These are phyloP conservation scores for Acanthamoeba lenticulata DNA, from an alignment of 208 protist species.

Conservation along the genomic window DNA sequence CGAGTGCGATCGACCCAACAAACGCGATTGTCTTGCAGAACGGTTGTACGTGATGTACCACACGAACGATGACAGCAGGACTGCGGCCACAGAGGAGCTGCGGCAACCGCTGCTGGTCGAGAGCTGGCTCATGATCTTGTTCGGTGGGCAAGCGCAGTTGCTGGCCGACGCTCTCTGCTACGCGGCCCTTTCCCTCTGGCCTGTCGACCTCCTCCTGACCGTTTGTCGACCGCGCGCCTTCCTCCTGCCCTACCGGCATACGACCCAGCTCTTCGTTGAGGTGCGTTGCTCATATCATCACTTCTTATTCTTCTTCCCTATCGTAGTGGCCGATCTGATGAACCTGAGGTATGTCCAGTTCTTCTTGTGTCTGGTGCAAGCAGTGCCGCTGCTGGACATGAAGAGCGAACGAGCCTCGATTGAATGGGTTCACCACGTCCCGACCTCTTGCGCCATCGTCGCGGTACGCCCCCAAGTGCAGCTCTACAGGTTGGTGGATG, in stretches of 20 bases:
- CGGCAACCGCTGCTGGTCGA: not conserved
- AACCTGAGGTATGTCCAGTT: not conserved
- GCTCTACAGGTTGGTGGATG: no score
- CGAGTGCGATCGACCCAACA: no score
- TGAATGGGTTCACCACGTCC: not conserved
- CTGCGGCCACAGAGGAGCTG: no score
- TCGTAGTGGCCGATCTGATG: not conserved
- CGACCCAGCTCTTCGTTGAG: not conserved
- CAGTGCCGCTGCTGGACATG: conserved; percentile 4
- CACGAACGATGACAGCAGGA: not conserved
- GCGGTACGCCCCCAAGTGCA: not conserved
- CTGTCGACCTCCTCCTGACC: not conserved
- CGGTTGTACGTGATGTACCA: not conserved
- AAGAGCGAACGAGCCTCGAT: not conserved
- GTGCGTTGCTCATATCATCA: not conserved
- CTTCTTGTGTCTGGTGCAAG: not conserved
- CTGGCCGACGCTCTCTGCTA: not conserved
- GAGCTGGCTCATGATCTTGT: not conserved
- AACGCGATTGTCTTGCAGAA: not conserved
- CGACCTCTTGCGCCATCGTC: not conserved
- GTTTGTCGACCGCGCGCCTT: not conserved
- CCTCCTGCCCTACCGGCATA: not conserved
- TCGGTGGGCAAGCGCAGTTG: not conserved
- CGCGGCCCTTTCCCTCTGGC: not conserved
- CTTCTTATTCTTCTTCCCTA: not conserved